A percentile compares a stretch with the other conserved stretches of the same genome.
Conservation (phyloP, 257 asterid species). For the Ballota nigra region DNA sequence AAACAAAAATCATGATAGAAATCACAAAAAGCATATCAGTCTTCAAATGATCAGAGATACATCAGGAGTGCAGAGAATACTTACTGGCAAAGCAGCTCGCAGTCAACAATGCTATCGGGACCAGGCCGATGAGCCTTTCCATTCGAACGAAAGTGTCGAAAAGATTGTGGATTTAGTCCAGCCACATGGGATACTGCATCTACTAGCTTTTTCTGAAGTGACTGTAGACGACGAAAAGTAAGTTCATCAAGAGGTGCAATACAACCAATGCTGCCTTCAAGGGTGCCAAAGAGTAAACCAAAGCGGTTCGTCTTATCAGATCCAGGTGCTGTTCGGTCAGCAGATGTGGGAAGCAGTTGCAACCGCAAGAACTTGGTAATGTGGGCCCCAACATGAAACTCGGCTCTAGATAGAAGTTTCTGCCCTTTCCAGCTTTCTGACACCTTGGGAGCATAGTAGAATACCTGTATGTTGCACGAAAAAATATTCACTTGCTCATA, state of each 20-base stretch:
- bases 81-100: slow-evolving; percentile 87
- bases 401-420: slow-evolving; percentile 93
- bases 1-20: too few species aligned
- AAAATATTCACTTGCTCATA: neutral
- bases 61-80: slow-evolving; percentile 26
- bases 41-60: neutral
- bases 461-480: slow-evolving; percentile 47
- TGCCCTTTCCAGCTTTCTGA: slow-evolving; percentile 98
- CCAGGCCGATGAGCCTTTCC: slow-evolving; percentile 99
- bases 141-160: slow-evolving; percentile 74
- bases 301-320: slow-evolving; percentile 95
- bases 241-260: slow-evolving; percentile 97
- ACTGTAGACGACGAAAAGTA: slow-evolving; percentile 90
- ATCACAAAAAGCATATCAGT: too few species aligned
- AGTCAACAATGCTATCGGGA: slow-evolving; percentile 92
- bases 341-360: slow-evolving; percentile 78
- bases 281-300: slow-evolving; percentile 85
- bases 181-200: slow-evolving; percentile 86
- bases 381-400: slow-evolving; percentile 91
- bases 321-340: slow-evolving; percentile 61
- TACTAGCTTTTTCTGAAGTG: slow-evolving; percentile 90
- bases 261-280: slow-evolving; percentile 94
- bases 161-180: slow-evolving; percentile 89
- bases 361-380: slow-evolving; percentile 86
- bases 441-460: slow-evolving; percentile 90